A percentile compares a stretch with the other conserved stretches of the same genome.
These are phyloP conservation scores for Sphaceloma murrayae DNA, from an alignment of 2,329 filamentous ascomycete genomes.

Conservation along the genomic window DNA sequence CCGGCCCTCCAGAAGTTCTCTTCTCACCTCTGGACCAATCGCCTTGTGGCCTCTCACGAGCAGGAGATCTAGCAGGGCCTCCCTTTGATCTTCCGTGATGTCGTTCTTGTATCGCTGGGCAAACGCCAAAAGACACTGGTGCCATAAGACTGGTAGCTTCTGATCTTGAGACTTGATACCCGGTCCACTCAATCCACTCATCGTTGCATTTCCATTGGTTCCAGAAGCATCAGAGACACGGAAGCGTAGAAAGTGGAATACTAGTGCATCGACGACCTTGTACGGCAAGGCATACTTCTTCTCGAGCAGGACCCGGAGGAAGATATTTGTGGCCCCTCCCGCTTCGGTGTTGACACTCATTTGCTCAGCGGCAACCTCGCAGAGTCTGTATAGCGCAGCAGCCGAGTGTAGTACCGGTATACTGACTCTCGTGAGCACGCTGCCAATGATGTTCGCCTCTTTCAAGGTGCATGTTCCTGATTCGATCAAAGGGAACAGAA, in stretches of 20 bases:
- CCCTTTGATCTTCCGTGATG: constrained; percentile 88
- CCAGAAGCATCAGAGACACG: constrained; percentile 54
- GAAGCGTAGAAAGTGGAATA: constrained; percentile 95
- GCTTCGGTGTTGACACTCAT: constrained; percentile 73
- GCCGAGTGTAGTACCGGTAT: constrained; percentile 89
- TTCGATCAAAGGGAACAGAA: constrained; percentile 80
- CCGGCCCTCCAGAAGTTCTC: constrained; percentile 78
- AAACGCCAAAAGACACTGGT: constrained; percentile 86
- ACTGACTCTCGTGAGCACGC: constrained; percentile 72
- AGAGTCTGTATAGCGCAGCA: constrained; percentile 80
- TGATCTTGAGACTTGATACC: constrained; percentile 35
- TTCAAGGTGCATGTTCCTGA: constrained; percentile 82
- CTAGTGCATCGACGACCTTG: constrained; percentile 86
- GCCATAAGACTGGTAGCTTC: constrained; percentile 81
- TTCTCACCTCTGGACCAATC: constrained; percentile 83
- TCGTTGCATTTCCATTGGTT: constrained; percentile 45
- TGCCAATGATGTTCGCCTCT: constrained; percentile 85
- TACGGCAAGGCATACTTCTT: constrained; percentile 96
- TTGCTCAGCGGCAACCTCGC: constrained; percentile 88
- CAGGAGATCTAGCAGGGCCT: constrained; percentile 79
- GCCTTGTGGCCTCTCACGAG: constrained; percentile 74
- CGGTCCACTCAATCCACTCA: constrained; percentile 36
- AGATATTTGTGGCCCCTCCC: constrained; percentile 86
- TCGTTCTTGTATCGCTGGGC: constrained; percentile 92
- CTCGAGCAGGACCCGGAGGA: constrained; percentile 85